phyloP scores from a whole-genome alignment of 352 stramenopile genomes.

The Peronospora belbahrii region DNA sequence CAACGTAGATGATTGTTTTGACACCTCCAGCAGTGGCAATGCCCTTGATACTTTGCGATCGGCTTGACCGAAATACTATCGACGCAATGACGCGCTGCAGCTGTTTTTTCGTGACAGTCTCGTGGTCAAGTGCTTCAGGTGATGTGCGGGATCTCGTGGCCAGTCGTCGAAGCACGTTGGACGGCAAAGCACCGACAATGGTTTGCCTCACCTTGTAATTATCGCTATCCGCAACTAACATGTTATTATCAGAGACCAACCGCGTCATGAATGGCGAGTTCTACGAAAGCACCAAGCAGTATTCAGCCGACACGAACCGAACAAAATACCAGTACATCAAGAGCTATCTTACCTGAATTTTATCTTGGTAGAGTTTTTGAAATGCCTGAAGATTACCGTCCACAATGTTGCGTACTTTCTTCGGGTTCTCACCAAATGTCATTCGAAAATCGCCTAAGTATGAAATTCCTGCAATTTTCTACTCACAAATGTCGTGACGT shows the following conservation, averaged over 20 bases:
- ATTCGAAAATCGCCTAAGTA: slow-evolving; percentile 88
- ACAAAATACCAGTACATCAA: neutral
- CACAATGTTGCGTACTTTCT: slow-evolving; percentile 89
- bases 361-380: slow-evolving; percentile 57
- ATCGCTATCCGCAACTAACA: slow-evolving; percentile 44
- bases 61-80: slow-evolving; percentile 81
- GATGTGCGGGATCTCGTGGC: slow-evolving; percentile 21
- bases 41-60: slow-evolving; percentile 85
- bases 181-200: slow-evolving; percentile 46
- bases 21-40: slow-evolving; percentile 74
- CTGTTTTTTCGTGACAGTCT: slow-evolving; percentile 48
- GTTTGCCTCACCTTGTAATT: slow-evolving; percentile 28
- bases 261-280: slow-evolving; percentile 54
- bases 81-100: slow-evolving; percentile 49
- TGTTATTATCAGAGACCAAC: slow-evolving; percentile 34
- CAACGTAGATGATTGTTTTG: slow-evolving; percentile 77
- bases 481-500: neutral
- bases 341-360: slow-evolving; percentile 49
- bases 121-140: slow-evolving; percentile 21
- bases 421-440: slow-evolving; percentile 86
- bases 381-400: slow-evolving; percentile 77
- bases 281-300: slow-evolving; percentile 15
- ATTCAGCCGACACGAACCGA: neutral
- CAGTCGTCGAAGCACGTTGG: slow-evolving; percentile 37
- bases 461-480: slow-evolving; percentile 86